Base-by-base conservation (phyloP, 2,329 filamentous ascomycete genomes). In the Pochonia chlamydosporia region DNA sequence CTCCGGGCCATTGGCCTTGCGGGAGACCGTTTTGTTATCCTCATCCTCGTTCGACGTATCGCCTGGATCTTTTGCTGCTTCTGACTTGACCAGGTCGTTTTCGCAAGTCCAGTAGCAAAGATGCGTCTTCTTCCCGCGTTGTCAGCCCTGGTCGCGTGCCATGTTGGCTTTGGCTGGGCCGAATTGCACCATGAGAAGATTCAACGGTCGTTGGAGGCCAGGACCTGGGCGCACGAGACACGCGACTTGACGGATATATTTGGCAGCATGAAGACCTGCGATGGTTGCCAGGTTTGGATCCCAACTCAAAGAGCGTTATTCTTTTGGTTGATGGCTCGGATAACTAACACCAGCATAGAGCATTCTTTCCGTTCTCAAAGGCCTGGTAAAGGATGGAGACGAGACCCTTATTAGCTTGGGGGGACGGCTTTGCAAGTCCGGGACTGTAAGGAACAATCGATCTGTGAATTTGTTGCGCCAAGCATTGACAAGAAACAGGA, bases 371-470 rank as follows among this genome's bases (percentile, higher is more conserved):
- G 53, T 66, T 3, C 63, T 75, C 21, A 72, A 76, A 50, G 61
- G 63, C 3, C 53, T 73, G 20, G 66, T 73, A 6, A 54, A 54
- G 23, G 50, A 70, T 3, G 72, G 73, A 2, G 67, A 75, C 33
- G 48, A 58, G 18, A 55, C 62, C 14, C 69, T 76, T 48, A 56
- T 67, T 21, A 53, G 43, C 13, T 50, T 56, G 1, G 45, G 57
- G 11, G 57, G 60, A 40, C 47, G 54, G 1, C 51, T 64, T 25
- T 67, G 64, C 52, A 57, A 56, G 36, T 24, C 52, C 1, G 55
- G 56, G 41, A 56, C 53, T 24, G 64, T 64, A 48, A 36, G 48
- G 23, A 8, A 4, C 8, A 31, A 35, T 20, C 16, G 4, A 28
- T 18, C 11, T 28, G 24, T 23, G 3, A 9, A 23, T 43, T 5